Percentiles rank a stretch among this genome's conserved stretches.
These are phyloP conservation scores for Eucalyptus lansdowneana DNA, from an alignment of 345 rosid species.

Conservation along the genomic window DNA sequence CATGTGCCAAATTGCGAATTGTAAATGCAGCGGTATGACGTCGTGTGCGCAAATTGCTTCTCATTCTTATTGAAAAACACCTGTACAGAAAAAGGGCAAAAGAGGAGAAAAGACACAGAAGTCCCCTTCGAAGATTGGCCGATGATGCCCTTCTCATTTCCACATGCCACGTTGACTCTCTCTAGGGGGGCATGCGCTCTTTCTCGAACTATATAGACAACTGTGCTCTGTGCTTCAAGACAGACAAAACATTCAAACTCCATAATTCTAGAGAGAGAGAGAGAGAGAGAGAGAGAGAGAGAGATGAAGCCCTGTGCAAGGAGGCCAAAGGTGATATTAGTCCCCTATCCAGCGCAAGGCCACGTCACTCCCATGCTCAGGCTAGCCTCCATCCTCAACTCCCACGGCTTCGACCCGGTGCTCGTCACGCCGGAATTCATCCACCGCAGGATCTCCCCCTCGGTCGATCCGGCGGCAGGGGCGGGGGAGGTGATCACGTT, in stretches of 20 bases:
- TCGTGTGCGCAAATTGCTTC: background rate
- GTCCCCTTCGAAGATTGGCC: background rate
- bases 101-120: background rate
- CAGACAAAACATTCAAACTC: background rate
- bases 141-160: background rate
- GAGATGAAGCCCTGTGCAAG: background rate
- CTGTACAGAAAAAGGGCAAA: background rate
- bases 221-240: background rate
- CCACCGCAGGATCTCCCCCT: constrained; percentile 19
- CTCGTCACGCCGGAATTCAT: constrained; percentile 43
- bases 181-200: background rate
- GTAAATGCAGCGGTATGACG: background rate
- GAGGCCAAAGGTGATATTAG: constrained; percentile 29
- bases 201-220: background rate
- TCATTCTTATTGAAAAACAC: background rate
- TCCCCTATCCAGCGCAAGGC: constrained; percentile 86
- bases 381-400: constrained; percentile 31
- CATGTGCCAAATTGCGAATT: background rate
- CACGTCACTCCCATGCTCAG: constrained; percentile 71
- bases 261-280: background rate
- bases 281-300: background rate
- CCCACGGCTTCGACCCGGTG: constrained; percentile 35
- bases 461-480: background rate
- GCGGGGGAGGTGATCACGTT: background rate
- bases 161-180: background rate